A percentile compares a stretch with the other conserved stretches of the same genome.
Conservation (phyloP, 805 yeast genomes). For the Candida easanensis region DNA sequence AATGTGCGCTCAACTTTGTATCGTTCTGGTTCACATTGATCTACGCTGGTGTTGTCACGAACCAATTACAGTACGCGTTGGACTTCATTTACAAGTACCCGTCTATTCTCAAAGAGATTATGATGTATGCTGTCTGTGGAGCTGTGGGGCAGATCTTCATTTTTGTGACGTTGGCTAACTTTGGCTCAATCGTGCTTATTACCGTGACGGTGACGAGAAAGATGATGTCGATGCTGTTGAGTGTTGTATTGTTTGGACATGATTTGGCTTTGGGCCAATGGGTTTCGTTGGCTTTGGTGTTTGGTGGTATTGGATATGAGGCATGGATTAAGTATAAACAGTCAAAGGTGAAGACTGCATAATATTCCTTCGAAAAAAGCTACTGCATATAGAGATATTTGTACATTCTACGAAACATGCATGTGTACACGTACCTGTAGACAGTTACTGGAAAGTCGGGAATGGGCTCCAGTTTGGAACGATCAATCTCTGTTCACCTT, state of each 20-base stretch:
- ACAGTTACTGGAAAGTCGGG: constrained; percentile 9
- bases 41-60: constrained; percentile 42
- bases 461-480: constrained; percentile 6
- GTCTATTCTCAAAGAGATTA: constrained; percentile 53
- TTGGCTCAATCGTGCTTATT: constrained; percentile 80
- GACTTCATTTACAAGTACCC: constrained; percentile 52
- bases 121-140: constrained; percentile 73
- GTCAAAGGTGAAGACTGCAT: neutral
- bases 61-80: constrained; percentile 49
- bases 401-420: too few species aligned
- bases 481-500: constrained; percentile 10
- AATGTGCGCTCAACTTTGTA: constrained; percentile 63
- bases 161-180: constrained; percentile 76
- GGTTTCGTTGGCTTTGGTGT: constrained; percentile 76
- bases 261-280: constrained; percentile 61
- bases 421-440: too few species aligned
- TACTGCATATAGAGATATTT: too few species aligned
- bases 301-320: constrained; percentile 83
- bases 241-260: constrained; percentile 89
- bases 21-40: constrained; percentile 44
- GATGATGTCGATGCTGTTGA: constrained; percentile 90
- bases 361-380: too few species aligned
- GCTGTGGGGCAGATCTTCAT: constrained; percentile 94
- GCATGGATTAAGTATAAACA: constrained; percentile 36
- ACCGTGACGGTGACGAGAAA: constrained; percentile 96